Conservation (phyloP, 2,329 filamentous ascomycete genomes). For the Xylaria sp. region DNA sequence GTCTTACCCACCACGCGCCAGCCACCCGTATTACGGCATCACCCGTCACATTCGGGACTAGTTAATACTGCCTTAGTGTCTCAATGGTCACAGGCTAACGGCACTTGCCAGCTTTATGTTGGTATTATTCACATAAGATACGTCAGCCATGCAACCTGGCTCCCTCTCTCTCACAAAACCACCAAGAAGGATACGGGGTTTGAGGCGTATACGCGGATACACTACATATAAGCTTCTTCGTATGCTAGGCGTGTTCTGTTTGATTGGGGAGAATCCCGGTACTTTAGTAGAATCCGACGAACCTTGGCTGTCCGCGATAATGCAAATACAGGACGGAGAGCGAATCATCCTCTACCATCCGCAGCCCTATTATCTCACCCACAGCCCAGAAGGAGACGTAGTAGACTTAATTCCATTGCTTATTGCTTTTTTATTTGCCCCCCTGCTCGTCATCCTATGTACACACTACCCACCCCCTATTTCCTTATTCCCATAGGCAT, state of each 20-base stretch:
- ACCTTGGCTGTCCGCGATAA: too few species aligned
- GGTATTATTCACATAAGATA: conserved; percentile 6
- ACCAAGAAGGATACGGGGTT: too few species aligned
- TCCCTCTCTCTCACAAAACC: too few species aligned
- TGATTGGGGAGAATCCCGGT: too few species aligned
- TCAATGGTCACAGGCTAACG: conserved; percentile 10
- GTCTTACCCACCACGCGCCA: too few species aligned
- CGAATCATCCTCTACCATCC: not conserved
- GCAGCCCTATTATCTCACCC: not conserved
- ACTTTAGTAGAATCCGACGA: too few species aligned
- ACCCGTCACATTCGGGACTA: not conserved
- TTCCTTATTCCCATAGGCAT: not conserved
- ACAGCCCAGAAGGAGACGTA: not conserved
- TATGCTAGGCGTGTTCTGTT: too few species aligned
- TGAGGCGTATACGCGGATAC: too few species aligned
- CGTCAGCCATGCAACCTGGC: too few species aligned
- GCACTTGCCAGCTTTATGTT: conserved; percentile 13
- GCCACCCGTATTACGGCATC: not conserved
- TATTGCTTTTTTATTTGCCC: not conserved
- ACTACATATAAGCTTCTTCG: too few species aligned
- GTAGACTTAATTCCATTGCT: not conserved
- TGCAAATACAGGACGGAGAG: not conserved
- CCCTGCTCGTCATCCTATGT: not conserved
- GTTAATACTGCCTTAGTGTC: not conserved
- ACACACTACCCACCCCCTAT: not conserved